Evolutionary conservation across 1,139 yeast genomes (phyloP), one percentile per base, ranked within the genome.

Genomic region (Hansenula lynferdii): DNA sequence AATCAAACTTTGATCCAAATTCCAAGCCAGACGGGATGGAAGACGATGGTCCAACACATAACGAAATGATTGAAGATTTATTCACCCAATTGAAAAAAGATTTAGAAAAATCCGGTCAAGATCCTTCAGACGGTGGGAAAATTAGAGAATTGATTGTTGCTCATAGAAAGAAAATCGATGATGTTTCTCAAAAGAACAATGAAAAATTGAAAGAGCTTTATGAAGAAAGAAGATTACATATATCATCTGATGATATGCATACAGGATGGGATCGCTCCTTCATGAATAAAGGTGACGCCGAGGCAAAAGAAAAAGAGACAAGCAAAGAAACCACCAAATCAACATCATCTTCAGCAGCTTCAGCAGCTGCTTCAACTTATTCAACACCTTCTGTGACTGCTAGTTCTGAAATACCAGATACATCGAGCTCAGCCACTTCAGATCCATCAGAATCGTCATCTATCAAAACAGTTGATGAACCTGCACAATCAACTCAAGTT

Each of bases 241-340:
- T 92, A 47, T 80, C 95, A 6, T 82, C 95, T 42, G 97, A 89
- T 17, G 98, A 92, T 60, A 73, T 89, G 29, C 95, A 80, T 50
- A 87, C 95, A n/a, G 98, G 97, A 0, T 92, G 87, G 67, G 96
- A 90, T 56, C 75, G 86, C 22, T 84, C 96, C 0, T 76, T 86
- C 51, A 60, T 89, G 58, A 87, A 86, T 59, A 81, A 77, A 51
- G 28, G 58, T 57, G 65, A 57, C 4, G 63, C 62, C 29, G 50
- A 48, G 11, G n/a, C 11, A 24, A n/a, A 14, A n/a, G n/a, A 17
- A 6, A 27, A 17, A 10, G 14, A 11, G 11, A 7, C 26, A 6
- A 12, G 8, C 6, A 24, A 24, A 12, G 26, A 24, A 14, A 14
- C 12, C 5, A 9, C 28, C 12, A 15, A 14, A 12, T 15, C 28